Evolutionary conservation across 2,329 filamentous ascomycete genomes (phyloP).

Genomic region (Penicillium occitanis): DNA sequence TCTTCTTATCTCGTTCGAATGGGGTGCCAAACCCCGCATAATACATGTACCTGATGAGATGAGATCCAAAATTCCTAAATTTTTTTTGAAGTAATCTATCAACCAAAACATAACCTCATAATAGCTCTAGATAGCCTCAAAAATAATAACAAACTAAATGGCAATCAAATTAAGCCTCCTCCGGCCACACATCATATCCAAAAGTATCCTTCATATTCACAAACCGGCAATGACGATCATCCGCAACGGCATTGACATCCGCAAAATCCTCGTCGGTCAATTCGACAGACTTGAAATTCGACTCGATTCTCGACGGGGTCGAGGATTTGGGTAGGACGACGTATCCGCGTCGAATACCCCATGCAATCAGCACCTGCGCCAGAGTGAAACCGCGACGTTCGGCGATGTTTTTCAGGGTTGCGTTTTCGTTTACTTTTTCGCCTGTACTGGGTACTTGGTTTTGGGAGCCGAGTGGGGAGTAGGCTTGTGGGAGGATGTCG

Average conservation of each 20-base stretch:
- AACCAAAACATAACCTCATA: neutral
- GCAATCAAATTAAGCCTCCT: conserved; percentile 44
- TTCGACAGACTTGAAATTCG: conserved; percentile 65
- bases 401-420: conserved; percentile 59
- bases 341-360: conserved; percentile 66
- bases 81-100: neutral
- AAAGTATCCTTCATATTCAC: conserved; percentile 83
- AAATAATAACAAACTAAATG: neutral
- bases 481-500: conserved; percentile 44
- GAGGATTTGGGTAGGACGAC: conserved; percentile 70
- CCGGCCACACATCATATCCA: conserved; percentile 69
- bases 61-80: neutral
- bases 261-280: conserved; percentile 59
- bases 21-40: neutral
- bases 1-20: neutral
- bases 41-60: neutral
- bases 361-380: conserved; percentile 63
- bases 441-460: conserved; percentile 68
- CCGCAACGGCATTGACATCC: conserved; percentile 63
- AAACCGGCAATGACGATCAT: conserved; percentile 67
- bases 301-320: conserved; percentile 64
- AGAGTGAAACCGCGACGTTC: conserved; percentile 58
- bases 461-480: conserved; percentile 59
- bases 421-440: conserved; percentile 63
- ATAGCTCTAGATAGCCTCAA: neutral